phyloP scores from a whole-genome alignment of 2,329 filamentous ascomycete genomes.

The Ceratocystis papillata region DNA sequence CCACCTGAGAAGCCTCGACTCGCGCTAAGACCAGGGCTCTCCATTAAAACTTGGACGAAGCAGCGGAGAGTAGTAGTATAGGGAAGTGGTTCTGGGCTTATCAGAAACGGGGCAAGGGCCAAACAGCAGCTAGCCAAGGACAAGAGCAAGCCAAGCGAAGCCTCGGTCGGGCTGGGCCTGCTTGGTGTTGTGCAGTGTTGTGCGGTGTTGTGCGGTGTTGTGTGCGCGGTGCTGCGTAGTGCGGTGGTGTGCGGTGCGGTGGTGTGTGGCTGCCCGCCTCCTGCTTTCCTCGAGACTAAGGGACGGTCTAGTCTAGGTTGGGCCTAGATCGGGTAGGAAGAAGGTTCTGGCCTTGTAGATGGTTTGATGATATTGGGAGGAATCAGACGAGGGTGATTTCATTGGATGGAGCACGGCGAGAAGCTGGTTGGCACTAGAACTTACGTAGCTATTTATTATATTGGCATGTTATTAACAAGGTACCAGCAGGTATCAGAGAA shows the following conservation, averaged over 20 bases:
- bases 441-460: background rate
- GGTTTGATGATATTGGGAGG: constrained; percentile 4
- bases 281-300: too few relatives aligned
- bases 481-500: background rate
- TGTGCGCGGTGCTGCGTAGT: background rate
- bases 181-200: too few relatives aligned
- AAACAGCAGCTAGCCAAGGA: background rate
- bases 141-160: background rate
- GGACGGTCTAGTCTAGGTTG: background rate
- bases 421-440: background rate
- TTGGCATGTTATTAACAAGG: background rate
- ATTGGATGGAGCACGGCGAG: constrained; percentile 1
- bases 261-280: too few relatives aligned
- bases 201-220: too few relatives aligned
- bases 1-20: background rate
- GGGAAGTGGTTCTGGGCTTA: background rate
- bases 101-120: background rate
- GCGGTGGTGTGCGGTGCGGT: too few relatives aligned
- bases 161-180: too few relatives aligned
- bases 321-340: background rate
- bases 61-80: background rate
- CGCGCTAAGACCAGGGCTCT: background rate
- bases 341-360: constrained; percentile 6
- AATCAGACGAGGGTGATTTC: constrained; percentile 8
- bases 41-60: background rate